Percentiles rank a stretch among this genome's conserved stretches.
Conservation (phyloP, 805 yeast species). For the Suhomyces pyralidae region DNA sequence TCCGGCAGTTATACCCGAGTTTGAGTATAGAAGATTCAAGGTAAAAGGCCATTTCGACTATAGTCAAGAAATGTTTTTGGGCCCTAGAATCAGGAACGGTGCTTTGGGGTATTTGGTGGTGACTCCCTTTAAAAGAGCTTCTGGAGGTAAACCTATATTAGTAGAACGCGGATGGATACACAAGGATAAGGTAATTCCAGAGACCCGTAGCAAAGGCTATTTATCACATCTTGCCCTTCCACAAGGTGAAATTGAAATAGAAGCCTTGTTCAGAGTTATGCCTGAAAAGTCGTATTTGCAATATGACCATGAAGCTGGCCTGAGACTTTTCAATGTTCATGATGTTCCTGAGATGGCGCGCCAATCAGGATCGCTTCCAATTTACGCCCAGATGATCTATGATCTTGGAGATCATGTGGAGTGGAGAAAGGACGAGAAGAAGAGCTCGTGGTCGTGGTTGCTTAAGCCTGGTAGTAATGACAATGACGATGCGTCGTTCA, state of each 20-base stretch:
- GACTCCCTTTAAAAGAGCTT: slow-evolving; percentile 75
- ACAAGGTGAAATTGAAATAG: slow-evolving; percentile 64
- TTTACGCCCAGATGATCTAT: slow-evolving; percentile 72
- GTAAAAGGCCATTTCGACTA: slow-evolving; percentile 79
- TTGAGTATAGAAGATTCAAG: slow-evolving; percentile 79
- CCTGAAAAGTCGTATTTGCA: slow-evolving; percentile 61
- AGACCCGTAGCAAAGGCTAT: slow-evolving; percentile 42
- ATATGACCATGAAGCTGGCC: slow-evolving; percentile 63
- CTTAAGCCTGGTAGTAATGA: background rate
- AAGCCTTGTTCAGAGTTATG: slow-evolving; percentile 70
- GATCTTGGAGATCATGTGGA: slow-evolving; percentile 66
- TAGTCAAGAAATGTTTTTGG: slow-evolving; percentile 83
- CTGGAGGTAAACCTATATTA: slow-evolving; percentile 73
- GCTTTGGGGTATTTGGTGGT: slow-evolving; percentile 73
- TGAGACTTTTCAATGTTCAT: slow-evolving; percentile 71
- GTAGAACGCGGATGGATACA: slow-evolving; percentile 92
- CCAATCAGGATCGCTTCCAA: slow-evolving; percentile 62
- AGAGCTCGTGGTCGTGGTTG: slow-evolving; percentile 11
- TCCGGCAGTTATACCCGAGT: slow-evolving; percentile 63
- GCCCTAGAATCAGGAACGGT: slow-evolving; percentile 74
- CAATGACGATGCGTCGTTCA: slow-evolving; percentile 16
- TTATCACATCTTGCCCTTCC: slow-evolving; percentile 74
- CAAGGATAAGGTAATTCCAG: slow-evolving; percentile 61
- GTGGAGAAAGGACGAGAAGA: slow-evolving; percentile 22
- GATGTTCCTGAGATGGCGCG: slow-evolving; percentile 80